phyloP scores from a whole-genome alignment of 306 rosid species.

The Casuarina glauca region DNA sequence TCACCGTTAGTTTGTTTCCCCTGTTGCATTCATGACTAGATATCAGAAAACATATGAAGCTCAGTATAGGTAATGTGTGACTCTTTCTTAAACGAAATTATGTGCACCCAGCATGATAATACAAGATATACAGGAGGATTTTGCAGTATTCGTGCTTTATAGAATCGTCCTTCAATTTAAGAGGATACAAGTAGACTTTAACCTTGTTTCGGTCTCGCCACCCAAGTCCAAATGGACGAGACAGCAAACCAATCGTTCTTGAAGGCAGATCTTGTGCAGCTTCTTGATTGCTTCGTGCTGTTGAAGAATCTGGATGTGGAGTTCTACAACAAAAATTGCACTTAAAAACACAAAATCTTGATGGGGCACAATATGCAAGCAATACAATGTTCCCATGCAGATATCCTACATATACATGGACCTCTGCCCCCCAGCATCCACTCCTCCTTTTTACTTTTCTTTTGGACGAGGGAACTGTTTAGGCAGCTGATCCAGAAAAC shows the following conservation, averaged over 20 bases:
- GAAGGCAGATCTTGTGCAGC: slow-evolving; percentile 56
- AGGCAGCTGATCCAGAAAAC: not conserved
- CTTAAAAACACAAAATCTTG: slow-evolving; percentile 21
- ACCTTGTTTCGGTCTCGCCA: slow-evolving; percentile 97
- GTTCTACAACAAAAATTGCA: slow-evolving; percentile 52
- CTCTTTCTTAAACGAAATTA: not conserved
- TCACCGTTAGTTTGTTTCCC: slow-evolving; percentile 56
- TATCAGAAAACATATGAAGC: slow-evolving; percentile 14
- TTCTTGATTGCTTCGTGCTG: slow-evolving; percentile 58
- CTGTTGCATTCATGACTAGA: slow-evolving; percentile 43
- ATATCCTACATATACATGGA: too few relatives aligned
- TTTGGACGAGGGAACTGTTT: too few relatives aligned
- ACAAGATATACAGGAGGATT: not conserved
- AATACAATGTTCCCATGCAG: slow-evolving; percentile 14
- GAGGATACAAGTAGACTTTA: slow-evolving; percentile 29
- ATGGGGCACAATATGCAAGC: slow-evolving; percentile 9
- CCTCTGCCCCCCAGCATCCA: too few relatives aligned
- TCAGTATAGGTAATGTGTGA: not conserved
- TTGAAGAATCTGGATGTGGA: slow-evolving; percentile 52
- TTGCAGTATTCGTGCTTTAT: not conserved
- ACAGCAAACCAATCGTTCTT: slow-evolving; percentile 70
- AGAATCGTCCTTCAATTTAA: not conserved
- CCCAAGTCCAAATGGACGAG: slow-evolving; percentile 95
- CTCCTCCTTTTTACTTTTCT: too few relatives aligned
- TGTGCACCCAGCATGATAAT: not conserved